Conservation (phyloP, 2,329 filamentous ascomycete species). For the Colletotrichum echinochloae region DNA sequence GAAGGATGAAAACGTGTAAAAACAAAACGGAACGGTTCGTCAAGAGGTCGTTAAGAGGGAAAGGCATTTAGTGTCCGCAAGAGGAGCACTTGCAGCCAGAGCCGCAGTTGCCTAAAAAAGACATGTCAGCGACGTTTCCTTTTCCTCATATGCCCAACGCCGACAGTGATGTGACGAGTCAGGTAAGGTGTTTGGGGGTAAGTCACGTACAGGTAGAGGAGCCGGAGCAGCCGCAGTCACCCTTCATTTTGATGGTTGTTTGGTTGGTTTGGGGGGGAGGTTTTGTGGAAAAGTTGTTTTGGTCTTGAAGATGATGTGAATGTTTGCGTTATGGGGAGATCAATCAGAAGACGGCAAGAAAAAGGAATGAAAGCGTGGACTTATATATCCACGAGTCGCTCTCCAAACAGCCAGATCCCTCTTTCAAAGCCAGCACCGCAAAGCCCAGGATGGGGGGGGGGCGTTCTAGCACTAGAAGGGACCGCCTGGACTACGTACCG, state of each 20-base stretch:
- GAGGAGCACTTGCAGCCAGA: conserved; percentile 41
- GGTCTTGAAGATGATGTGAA: conserved; percentile 26
- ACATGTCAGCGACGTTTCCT: conserved; percentile 26
- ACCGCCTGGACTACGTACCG: no score
- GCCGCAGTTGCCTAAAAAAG: conserved; percentile 42
- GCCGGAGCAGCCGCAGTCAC: conserved; percentile 44
- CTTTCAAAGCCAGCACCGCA: neutral
- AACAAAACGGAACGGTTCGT: conserved; percentile 5
- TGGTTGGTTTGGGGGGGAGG: conserved; percentile 20
- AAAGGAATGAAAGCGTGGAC: conserved; percentile 25
- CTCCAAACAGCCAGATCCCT: neutral
- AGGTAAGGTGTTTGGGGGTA: neutral
- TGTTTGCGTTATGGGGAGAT: conserved; percentile 32
- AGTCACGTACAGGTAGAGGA: conserved; percentile 40
- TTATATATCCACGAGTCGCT: conserved; percentile 36
- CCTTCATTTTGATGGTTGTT: conserved; percentile 44
- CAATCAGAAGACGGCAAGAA: neutral
- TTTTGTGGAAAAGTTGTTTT: conserved; percentile 21
- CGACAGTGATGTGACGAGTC: conserved; percentile 3
- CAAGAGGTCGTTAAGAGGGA: neutral
- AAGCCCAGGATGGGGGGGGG: neutral
- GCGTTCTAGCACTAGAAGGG: no score
- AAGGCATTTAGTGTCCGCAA: conserved; percentile 26
- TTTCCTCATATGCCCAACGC: neutral
- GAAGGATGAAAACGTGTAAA: neutral